Evolutionary conservation across 495 filamentous ascomycete species (phyloP), one percentile per base, ranked within the genome.

Genomic region (Podospora anserina): DNA sequence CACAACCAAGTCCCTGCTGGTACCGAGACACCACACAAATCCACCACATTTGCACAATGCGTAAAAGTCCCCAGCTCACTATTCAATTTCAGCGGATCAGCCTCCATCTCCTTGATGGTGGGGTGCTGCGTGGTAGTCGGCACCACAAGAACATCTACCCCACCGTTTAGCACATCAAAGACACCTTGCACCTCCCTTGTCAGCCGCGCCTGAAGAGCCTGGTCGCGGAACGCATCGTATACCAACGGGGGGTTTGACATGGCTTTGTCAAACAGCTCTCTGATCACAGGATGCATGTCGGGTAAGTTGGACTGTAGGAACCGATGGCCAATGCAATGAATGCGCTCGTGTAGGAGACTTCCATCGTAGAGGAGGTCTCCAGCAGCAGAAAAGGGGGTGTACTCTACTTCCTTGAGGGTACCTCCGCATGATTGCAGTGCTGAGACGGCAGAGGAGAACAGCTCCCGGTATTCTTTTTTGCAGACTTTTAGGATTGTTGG

Each of bases 21-120:
- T 26, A 90, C 81, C 49, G 85, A 84, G 23, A 87, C 77, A 5
- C 81, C 88, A 74, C 86, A 89, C 65, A 90, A 74, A 78, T 91
- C 88, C 13, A 90, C 76, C 61, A 90, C 87, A 69, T 91, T 90
- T 4, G 81, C 88, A 62, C 81, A 87, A 74, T 91, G 88, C 6
- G 88, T 87, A 67, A 89, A 90, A 19, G 79, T 83, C 5, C 88
- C 88, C 13, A 89, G 70, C 20, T 80, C 74, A 2, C 82, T 82
- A 69, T 91, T 91, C 65, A 82, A 76, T 20, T 20, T 67, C 54
- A 91, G 74, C 0, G 88, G 88, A 65, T 89, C 84, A 11, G 77
- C 79, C 20, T 80, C 72, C 69, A 90, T 86, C 70, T 88, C 82
- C 60, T 81, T 73, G 4, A 89, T 83, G 2, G 84, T 88, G 56